Evolutionary conservation across 257 asterid genomes (phyloP).

Genomic region (Rauvolfia tetraphylla): DNA sequence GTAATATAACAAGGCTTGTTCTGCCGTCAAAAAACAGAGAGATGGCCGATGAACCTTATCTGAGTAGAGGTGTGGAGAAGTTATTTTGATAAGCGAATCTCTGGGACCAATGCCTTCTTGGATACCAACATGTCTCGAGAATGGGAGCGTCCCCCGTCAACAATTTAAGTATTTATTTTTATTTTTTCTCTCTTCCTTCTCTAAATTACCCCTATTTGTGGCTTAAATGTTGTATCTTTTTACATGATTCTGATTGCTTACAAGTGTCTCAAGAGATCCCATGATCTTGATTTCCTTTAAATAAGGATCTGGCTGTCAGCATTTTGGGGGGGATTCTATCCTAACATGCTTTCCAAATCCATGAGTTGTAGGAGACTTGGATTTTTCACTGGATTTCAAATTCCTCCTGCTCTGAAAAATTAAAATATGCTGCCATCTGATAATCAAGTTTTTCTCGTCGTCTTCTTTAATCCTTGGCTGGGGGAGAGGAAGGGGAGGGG

Average conservation of each 20-base stretch:
- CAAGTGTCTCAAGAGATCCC: constrained; percentile 1
- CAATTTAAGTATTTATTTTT: not conserved
- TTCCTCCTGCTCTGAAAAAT: not conserved
- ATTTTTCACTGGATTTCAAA: not conserved
- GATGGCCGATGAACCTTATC: constrained; percentile 16
- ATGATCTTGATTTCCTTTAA: constrained; percentile 25
- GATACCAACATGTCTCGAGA: constrained; percentile 59
- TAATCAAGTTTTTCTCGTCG: not conserved
- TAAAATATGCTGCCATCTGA: not conserved
- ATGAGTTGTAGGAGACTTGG: not conserved
- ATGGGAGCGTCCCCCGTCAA: constrained; percentile 31
- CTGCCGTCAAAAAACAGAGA: not conserved
- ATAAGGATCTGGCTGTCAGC: constrained; percentile 26
- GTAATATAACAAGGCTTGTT: not conserved
- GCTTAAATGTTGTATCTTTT: too few species aligned
- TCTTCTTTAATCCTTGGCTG: not conserved
- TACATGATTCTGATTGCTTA: too few species aligned
- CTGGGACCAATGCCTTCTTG: constrained; percentile 41
- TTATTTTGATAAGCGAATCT: constrained; percentile 32
- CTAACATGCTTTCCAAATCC: not conserved
- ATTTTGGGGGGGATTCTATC: not conserved
- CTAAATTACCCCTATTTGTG: not conserved
- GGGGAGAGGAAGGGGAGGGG: not conserved
- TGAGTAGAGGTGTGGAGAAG: not conserved
- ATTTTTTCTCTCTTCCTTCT: not conserved